Percentiles rank a stretch among this genome's conserved stretches.
Conservation (phyloP, 164 flowering plant genomes). For the Annona cherimola region DNA sequence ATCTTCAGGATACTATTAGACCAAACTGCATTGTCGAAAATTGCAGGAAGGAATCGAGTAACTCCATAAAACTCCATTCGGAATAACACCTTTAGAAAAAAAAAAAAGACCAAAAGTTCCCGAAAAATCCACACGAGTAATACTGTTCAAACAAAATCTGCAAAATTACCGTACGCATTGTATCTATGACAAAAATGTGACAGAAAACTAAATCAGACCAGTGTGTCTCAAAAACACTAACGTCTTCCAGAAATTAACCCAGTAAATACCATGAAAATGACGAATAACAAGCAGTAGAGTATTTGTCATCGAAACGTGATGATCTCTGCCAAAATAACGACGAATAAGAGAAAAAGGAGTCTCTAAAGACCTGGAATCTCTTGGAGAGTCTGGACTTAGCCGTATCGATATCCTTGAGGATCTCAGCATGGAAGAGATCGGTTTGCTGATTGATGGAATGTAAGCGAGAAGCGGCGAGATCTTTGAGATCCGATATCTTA, state of each 20-base stretch:
- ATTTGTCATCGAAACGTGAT: no score
- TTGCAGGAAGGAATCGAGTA: no score
- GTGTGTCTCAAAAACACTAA: not conserved
- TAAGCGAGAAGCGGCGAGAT: conserved; percentile 39
- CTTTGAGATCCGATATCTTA: conserved; percentile 53
- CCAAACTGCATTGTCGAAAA: no score
- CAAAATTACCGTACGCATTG: no score
- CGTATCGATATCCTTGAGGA: conserved; percentile 63
- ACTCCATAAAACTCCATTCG: no score
- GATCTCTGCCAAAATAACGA: no score
- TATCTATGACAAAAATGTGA: no score
- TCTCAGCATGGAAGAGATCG: conserved; percentile 58
- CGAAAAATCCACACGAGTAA: no score
- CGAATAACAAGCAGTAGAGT: not conserved
- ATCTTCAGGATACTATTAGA: no score
- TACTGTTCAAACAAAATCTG: no score
- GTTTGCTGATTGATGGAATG: conserved; percentile 54
- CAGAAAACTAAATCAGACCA: not conserved
- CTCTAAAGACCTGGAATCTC: conserved; percentile 45
- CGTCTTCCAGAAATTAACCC: not conserved
- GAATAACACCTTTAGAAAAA: no score
- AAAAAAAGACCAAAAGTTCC: no score
- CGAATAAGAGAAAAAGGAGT: not conserved
- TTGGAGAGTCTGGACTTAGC: conserved; percentile 59
- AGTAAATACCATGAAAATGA: not conserved